Base-by-base conservation (phyloP, 345 rosid species). In the Sisymbrium altissimum region DNA sequence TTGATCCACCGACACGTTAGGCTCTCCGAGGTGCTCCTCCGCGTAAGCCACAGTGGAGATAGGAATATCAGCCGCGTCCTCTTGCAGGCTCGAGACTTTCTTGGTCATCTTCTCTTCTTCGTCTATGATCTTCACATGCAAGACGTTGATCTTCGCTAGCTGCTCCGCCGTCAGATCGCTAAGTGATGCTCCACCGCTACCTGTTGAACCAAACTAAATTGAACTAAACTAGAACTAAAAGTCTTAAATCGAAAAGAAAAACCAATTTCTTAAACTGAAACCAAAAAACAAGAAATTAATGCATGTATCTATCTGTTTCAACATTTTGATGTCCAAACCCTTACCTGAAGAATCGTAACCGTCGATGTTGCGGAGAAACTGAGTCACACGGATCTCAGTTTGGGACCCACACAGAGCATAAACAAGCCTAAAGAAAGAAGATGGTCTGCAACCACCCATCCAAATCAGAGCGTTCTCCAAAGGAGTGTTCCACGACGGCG, bases 371-470 rank as follows among this genome's bases (percentile, higher is more conserved):
- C 63, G 59, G 36, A 76, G 64, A 61, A 73, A 63, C 12, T 63
- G 64, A 39, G 41, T 15, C n/a, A 71, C 61, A 15, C 73, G 64
- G 9, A 79, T 48, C 62, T 87, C 82, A 8, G 76, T 62, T 23
- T 80, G 44, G 1, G 79, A 72, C 6, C 86, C 82, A 15, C 75
- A 73, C 23, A 70, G 66, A 27, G 78, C 79, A 39, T 83, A 83
- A 41, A 82, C 25, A 7, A 85, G 80, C 29, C 87, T 66, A 56
- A 85, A 44, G 49, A 40, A 80, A 14, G 79, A 71, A 45, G 89
- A 73, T 7, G 89, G 89, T 40, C 87, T 54, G 57, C 86, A 87
- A 7, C 86, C 88, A 9, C 78, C 84, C 39, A 84, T 52, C 84
- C 89, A 81, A 44, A 80, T 71, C 3, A 80, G 61, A 52, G 86